Evolutionary conservation across 1,284 basidiomycete species (phyloP), one percentile per base, ranked within the genome.

Genomic region (Cutaneotrichosporon cyanovorans): DNA sequence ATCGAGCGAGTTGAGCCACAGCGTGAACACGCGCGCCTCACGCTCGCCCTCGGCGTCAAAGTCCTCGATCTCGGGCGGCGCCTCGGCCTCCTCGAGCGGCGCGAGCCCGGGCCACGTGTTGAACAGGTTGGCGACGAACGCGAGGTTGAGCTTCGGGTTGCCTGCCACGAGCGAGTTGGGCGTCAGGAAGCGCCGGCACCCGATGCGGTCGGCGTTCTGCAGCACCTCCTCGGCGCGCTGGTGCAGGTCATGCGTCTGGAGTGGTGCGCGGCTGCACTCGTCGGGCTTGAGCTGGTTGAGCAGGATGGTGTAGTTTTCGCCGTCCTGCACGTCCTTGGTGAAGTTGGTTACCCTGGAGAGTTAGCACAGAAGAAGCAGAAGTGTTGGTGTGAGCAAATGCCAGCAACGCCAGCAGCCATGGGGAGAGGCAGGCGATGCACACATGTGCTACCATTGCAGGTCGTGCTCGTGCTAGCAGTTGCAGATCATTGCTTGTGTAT

Each of bases 21-120:
- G 81, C 0, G 87, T 98, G 67, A 98, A 98, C 28, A 93, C 93
- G 36, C 93, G 82, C 5, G 93, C 93, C 72, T 98, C 93, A 45
- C 93, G 82, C 73, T 98, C 93, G 53, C 93, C 93, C 72, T 98
- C 93, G 1, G 93, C 92, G 59, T 98, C 93, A 69, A 97, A 98
- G 75, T 98, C 95, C 66, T 97, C 93, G 34, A 97, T 81, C 6
- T 79, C 82, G 38, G 76, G 75, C 0, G 78, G 77, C 12, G 63
- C 87, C 81, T 91, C 75, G 16, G 75, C 82, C 66, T 92, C 90
- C 63, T 95, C 89, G 37, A 97, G 79, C 3, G 92, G 92, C 55
- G 80, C 91, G 23, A 93, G 82, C 0, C 90, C 87, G 0, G 93
- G 93, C 75, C 88, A 85, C 2, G 89, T 97, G 77, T 98, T 98